Evolutionary conservation across 768 basidiomycete genomes (phyloP), one percentile per base, ranked within the genome.

Genomic region (Botryobasidium botryosum): DNA sequence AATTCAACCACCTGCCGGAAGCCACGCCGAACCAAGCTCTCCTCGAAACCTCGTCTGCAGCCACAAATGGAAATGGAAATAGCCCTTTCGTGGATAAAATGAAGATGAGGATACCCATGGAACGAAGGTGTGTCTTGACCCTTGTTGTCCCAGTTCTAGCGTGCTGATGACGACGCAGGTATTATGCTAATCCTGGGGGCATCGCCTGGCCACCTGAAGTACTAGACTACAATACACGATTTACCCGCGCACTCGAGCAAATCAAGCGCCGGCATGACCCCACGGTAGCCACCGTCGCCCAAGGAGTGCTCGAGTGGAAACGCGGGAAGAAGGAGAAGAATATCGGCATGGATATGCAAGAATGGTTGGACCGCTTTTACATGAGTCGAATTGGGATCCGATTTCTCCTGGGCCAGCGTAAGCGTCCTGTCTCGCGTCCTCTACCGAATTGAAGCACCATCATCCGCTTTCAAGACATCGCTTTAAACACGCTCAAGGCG

Each of bases 261-360:
- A 91, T 99, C 68, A 99, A 99, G 66, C 74, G 70, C 46, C 70
- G 94, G 8, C 94, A 99, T 61, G 92, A 97, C 56, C 92, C 92
- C 0, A 97, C 94, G 0, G 94, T 97, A 6, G 91, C 92, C 5
- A 94, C 91, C 6, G 84, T 97, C 46, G 88, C 86, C 0, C 90
- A 92, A 61, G 92, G 92, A 39, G 83, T 99, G 3, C 67, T 96
- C 48, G 92, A 99, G 59, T 96, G 90, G 90, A 96, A 97, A 58
- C 70, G 75, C 27, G 68, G 65, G 47, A 74, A 74, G 57, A 75
- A 79, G 37, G 69, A 73, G 12, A 70, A 66, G 27, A 69, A 74
- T 40, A 86, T 88, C 40, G 83, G 82, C 13, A 66, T 79, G 29
- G 86, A 90, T 53, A 82, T 99, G 42, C 92, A 96, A 60, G 76